Base-by-base conservation (phyloP, 2,329 filamentous ascomycete genomes). In the Colletotrichum sojae region DNA sequence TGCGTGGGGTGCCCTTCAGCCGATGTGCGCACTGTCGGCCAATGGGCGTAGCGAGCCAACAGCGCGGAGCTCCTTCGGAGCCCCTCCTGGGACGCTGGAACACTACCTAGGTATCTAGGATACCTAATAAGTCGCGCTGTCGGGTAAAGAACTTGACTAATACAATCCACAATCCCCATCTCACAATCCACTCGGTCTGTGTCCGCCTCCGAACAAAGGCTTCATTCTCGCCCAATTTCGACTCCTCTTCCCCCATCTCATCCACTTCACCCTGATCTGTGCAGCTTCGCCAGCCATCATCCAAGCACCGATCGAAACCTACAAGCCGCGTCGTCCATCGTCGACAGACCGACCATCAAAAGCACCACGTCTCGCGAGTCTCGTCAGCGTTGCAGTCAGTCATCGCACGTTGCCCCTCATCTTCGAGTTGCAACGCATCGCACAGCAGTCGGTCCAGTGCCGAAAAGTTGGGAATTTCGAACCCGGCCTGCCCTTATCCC, bases 91-190 rank as follows among this genome's bases (percentile, higher is more conserved):
- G 49, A 31, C 20, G 25, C 54, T 59, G 49, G 54, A 69, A 36
- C 31, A 36, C 31, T 36, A 31, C 27, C 27, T 31, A 36, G 31
- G 31, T 36, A 36, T 8, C 31, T 10, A 36, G 31, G 22, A 6
- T 36, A 36, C 31, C 31, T 36, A 36, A 36, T 2, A 36, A 65
- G 68, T 63, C 46, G 46, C 57, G 63, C 67, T 67, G 67, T 69
- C 63, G 63, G 63, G 54, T 70, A 70, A 70, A 70, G 63, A 68
- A 58, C 36, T 70, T 70, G 67, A 70, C 67, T 70, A 70, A 70
- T 70, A 57, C 52, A 43, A 70, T 63, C 67, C 31, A 36, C 31
- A 36, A 36, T 36, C 31, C 10, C 31, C 31, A 36, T 36, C 31
- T 36, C 31, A 10, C 9, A 36, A 36, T 10, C 31, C 61, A 62